Percentiles rank a stretch among this genome's conserved stretches.
Evolutionary conservation across 495 filamentous ascomycete species (phyloP).

Genomic region (Diplogelasinospora grovesii): DNA sequence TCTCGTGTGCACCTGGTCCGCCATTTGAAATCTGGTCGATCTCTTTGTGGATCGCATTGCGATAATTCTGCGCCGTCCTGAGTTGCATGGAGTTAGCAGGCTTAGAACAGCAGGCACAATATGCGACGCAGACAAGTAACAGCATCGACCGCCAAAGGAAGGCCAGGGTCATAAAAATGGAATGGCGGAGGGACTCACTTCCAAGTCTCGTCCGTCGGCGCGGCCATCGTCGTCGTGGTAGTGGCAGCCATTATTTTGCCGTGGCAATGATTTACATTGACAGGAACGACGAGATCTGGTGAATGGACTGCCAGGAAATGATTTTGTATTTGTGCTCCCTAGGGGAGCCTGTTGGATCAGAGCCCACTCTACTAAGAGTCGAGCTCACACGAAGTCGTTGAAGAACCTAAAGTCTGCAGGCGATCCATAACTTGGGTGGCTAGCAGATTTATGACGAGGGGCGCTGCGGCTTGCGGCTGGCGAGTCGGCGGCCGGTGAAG

Average conservation of each 20-base stretch:
- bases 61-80: constrained; percentile 22
- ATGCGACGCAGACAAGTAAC: neutral
- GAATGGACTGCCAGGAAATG: neutral
- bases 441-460: constrained; percentile 11
- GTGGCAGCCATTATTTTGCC: neutral
- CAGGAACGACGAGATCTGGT: neutral
- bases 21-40: constrained; percentile 42
- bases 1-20: constrained; percentile 39
- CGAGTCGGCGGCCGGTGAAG: constrained; percentile 13
- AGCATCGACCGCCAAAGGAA: neutral
- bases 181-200: constrained; percentile 15
- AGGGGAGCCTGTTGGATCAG: neutral
- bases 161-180: neutral
- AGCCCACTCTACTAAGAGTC: constrained; percentile 10
- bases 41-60: constrained; percentile 21
- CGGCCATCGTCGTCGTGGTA: constrained; percentile 3
- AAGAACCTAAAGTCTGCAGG: constrained; percentile 12
- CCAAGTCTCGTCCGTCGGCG: constrained; percentile 16
- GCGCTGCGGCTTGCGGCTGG: constrained; percentile 22
- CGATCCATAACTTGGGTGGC: constrained; percentile 27
- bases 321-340: neutral
- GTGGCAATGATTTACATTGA: neutral
- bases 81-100: constrained; percentile 9
- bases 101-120: neutral
- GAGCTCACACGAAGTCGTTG: constrained; percentile 19